Evolutionary conservation across 108 stramenopile species (phyloP).

Genomic region (Nitzschia sp.): DNA sequence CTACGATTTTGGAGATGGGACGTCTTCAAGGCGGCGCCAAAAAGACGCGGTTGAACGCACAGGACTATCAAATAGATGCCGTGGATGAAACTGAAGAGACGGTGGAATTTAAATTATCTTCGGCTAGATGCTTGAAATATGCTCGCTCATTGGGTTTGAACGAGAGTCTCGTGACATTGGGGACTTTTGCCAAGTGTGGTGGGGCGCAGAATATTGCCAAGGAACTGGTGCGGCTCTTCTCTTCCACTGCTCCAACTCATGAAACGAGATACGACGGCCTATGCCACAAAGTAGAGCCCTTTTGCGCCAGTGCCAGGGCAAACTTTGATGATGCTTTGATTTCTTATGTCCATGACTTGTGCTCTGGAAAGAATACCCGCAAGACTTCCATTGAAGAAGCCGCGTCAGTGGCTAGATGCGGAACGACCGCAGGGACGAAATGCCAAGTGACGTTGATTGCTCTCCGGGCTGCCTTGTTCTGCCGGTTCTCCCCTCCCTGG

Average conservation of each 20-base stretch:
- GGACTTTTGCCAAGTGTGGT: constrained; percentile 47
- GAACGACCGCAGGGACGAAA: constrained; percentile 45
- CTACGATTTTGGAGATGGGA: constrained; percentile 50
- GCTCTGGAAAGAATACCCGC: constrained; percentile 57
- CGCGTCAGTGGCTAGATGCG: constrained; percentile 64
- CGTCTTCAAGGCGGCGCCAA: constrained; percentile 42
- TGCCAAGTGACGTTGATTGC: constrained; percentile 66
- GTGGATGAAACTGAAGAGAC: constrained; percentile 56
- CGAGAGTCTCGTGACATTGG: constrained; percentile 26
- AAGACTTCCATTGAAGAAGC: constrained; percentile 39
- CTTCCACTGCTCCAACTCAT: constrained; percentile 16
- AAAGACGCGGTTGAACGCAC: constrained; percentile 15
- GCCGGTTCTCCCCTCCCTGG: constrained; percentile 60
- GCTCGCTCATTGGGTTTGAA: constrained; percentile 65
- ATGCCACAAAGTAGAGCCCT: constrained; percentile 43
- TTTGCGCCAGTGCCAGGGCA: constrained; percentile 46
- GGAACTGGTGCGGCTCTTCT: constrained; percentile 55
- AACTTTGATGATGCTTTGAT: constrained; percentile 63
- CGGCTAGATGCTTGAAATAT: constrained; percentile 56
- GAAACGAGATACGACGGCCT: constrained; percentile 20
- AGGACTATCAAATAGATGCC: constrained; percentile 28
- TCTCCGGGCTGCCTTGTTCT: constrained; percentile 71
- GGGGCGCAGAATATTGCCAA: constrained; percentile 63
- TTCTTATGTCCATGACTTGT: constrained; percentile 53
- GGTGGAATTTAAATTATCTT: constrained; percentile 65